Percentiles rank a stretch among this genome's conserved stretches.
These are phyloP conservation scores for Clonostachys sp. DNA, from an alignment of 2,329 filamentous ascomycete genomes.

Conservation along the genomic window DNA sequence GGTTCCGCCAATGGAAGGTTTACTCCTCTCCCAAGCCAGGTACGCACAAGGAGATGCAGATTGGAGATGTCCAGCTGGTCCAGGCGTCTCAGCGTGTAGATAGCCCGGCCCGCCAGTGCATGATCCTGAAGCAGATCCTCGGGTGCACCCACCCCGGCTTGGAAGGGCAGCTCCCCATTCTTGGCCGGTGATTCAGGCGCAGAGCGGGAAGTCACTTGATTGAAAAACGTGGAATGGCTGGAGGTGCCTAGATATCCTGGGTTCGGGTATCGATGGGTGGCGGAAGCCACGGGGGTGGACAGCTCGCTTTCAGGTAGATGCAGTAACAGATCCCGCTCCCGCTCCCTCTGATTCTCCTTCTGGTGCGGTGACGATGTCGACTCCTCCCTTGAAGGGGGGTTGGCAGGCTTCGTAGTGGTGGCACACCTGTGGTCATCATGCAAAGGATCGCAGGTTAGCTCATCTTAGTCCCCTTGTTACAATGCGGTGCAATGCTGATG, in stretches of 20 bases:
- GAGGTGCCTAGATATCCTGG: constrained; percentile 13
- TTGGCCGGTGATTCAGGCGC: neutral
- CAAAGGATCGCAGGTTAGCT: too few species aligned
- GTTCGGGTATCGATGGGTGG: constrained; percentile 8
- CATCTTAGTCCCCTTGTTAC: too few species aligned
- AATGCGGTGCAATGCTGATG: too few species aligned
- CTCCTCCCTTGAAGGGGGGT: too few species aligned
- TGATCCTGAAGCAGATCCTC: constrained; percentile 3
- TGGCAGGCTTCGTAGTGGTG: too few species aligned
- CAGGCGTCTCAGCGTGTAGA: neutral
- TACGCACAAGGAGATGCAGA: neutral
- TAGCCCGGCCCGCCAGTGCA: neutral
- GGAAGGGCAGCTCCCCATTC: neutral
- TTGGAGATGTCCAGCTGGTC: neutral
- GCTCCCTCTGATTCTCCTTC: too few species aligned
- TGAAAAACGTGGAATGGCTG: constrained; percentile 8
- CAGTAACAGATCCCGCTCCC: too few species aligned
- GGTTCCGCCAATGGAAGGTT: neutral
- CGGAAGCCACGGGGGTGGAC: too few species aligned
- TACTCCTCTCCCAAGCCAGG: neutral
- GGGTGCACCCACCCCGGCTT: neutral
- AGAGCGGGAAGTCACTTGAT: neutral
- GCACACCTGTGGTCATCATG: too few species aligned
- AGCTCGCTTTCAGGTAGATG: too few species aligned
- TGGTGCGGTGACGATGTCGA: too few species aligned